A percentile compares a stretch with the other conserved stretches of the same genome.
Conservation (phyloP, 306 rosid species). For the Pyrus bretschneideri region DNA sequence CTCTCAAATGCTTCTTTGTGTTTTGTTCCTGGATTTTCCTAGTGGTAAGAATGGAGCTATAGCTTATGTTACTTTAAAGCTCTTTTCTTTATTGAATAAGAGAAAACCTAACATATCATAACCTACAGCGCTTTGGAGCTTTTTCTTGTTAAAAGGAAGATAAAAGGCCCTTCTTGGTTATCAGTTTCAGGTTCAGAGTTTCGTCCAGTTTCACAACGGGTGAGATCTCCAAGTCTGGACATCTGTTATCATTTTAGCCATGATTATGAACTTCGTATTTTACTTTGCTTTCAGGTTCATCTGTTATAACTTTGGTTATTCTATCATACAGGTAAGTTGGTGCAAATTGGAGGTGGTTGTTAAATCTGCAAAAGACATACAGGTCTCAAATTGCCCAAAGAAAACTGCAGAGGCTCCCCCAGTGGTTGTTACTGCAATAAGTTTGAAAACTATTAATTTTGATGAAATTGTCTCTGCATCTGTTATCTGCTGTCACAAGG, state of each 20-base stretch:
- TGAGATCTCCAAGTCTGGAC: slow-evolving; percentile 28
- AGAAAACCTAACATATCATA: slow-evolving; percentile 21
- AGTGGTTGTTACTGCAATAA: slow-evolving; percentile 67
- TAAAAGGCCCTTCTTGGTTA: slow-evolving; percentile 91
- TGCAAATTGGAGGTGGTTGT: slow-evolving; percentile 88
- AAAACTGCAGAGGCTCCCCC: slow-evolving; percentile 58
- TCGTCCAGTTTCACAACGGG: slow-evolving; percentile 62
- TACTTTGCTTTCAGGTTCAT: slow-evolving; percentile 2
- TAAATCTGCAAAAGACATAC: slow-evolving; percentile 67
- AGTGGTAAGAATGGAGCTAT: background rate
- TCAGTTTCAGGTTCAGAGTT: slow-evolving; percentile 57
- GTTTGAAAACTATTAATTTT: slow-evolving; percentile 64
- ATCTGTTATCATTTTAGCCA: background rate
- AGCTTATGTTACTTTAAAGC: background rate
- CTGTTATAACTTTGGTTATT: slow-evolving; percentile 18
- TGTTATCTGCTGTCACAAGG: slow-evolving; percentile 72
- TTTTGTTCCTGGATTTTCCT: background rate
- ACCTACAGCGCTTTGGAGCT: slow-evolving; percentile 84
- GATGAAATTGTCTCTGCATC: slow-evolving; percentile 95
- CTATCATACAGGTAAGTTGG: slow-evolving; percentile 78
- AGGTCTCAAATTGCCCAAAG: slow-evolving; percentile 47
- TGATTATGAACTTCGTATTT: background rate
- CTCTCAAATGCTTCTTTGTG: background rate
- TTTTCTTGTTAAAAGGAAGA: slow-evolving; percentile 79
- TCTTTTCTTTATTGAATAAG: slow-evolving; percentile 1